Evolutionary conservation across 2,329 filamentous ascomycete species (phyloP), one percentile per base, ranked within the genome.

Genomic region (Phyllosticta ampelicida): DNA sequence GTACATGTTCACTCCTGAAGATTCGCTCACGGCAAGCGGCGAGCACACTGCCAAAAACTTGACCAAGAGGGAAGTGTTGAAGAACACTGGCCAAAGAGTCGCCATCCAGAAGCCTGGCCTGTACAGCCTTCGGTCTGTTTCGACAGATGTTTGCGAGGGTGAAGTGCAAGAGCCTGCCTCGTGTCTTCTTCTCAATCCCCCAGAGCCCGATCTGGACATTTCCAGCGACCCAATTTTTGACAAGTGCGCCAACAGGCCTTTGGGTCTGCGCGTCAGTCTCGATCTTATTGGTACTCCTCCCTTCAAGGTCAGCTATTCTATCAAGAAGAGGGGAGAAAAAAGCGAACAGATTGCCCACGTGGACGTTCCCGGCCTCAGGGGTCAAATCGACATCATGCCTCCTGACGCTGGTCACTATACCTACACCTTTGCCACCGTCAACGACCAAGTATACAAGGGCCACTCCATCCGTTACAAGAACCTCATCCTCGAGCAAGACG

Each of bases 91-190:
- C 49, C 82, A 89, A 57, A 78, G 79, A 60, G 86, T 89, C 1
- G 74, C 73, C 13, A 89, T 97, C 59, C 83, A 83, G 23, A 82
- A 86, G 30, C 84, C 90, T 26, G 94, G 95, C 53, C 80, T 96
- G 23, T 99, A 99, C 73, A 92, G 87, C 0, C 73, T 99, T 60
- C 86, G 84, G 62, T 83, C 87, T 13, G 82, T 97, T 8, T 83
- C 85, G 1, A 95, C 89, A 58, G 85, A 87, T 21, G 87, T 84
- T 61, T 99, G 94, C 68, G 78, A 84, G 30, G 94, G 94, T 51
- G 91, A 97, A 65, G 85, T 99, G 4, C 80, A 92, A 63, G 94
- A 99, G 70, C 94, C 94, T 26, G 89, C 92, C 2, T 94, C 91
- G n/a, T 97, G 92, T 70, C 78, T 96, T 60, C 77, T 99, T 56